Base-by-base conservation (phyloP, 192 early-diverging fungal genomes). In the Backusella liffmaniae region DNA sequence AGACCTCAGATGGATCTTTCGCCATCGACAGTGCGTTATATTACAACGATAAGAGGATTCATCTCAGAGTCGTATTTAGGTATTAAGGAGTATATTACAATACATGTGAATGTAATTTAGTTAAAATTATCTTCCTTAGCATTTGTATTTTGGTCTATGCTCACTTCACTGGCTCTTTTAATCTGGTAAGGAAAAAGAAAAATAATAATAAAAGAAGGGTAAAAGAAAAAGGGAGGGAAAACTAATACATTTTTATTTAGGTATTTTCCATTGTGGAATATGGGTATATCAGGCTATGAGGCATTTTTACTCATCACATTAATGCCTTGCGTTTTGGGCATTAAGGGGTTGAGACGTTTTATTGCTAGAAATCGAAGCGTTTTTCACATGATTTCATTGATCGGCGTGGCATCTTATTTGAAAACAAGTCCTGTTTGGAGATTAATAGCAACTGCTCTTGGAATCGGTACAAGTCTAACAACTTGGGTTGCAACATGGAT, bases 241-340 rank as follows among this genome's bases (percentile, higher is more conserved):
- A 21, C 8, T 35, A 32, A 18, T 35, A n/a, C 23, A 10, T 35
- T 13, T 32, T 67, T 36, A 35, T 29, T 90, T 73, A 91, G 93
- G 93, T 94, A 94, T 79, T 94, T 94, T 77, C 93, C 93, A 23
- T 82, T 94, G 44, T 94, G 92, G 91, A 86, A 93, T 82, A 94
- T 94, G 93, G 93, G 93, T 4, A 87, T 94, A 76, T 93, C 92
- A 12, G 93, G 93, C 42, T 93, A 90, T 75, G 93, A 94, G 76
- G 89, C 88, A 9, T 89, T 89, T 39, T 80, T 94, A 73, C 85
- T 94, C n/a, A 84, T 89, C 15, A 91, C 90, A 56, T 62, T 87
- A 18, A 77, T 86, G 9, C 88, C 91, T 0, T 81, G 85, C 21
- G 70, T 94, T 21, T 84, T 93, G 15, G 91, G 89, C 49, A 82